Base-by-base conservation (phyloP, 495 filamentous ascomycete genomes). In the Penicillium chermesinum region DNA sequence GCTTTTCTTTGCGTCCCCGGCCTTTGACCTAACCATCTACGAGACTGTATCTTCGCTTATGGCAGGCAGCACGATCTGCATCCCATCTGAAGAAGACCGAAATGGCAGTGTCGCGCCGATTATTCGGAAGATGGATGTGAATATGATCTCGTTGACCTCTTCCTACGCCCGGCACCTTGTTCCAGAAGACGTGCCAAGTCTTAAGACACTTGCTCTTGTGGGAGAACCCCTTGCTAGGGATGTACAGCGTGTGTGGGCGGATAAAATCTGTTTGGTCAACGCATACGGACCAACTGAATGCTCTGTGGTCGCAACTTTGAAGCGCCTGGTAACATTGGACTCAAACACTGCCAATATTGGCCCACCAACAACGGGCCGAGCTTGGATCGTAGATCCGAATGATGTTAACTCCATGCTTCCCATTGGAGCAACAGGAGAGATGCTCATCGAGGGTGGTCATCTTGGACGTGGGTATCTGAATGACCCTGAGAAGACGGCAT, bases 401-500 rank as follows among this genome's bases (percentile, higher is more conserved):
- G 48, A 70, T 41, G 57, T 65, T 34, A 45, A 69, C 14, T 52
- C 44, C n/a, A 59, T 73, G 3, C 49, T 53, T 8, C 69, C 72
- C 10, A 52, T 76, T 6, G 75, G 75, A 13, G 54, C 53, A 7
- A 53, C 68, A 7, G 74, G 73, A 2, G 75, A 77, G 50, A 45
- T 78, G 10, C 50, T 72, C 7, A 48, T 78, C 9, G 66, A 74
- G 40, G 73, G 75, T 0, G 61, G 59, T n/a, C 58, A 65, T 6
- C 45, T 78, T 15, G 69, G 59, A 12, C 49, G 55, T 27, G 59
- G 64, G 2, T 78, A 77, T 52, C 50, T 76, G 12, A 59, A 69
- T 17, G 59, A 72, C 30, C 41, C 43, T 2, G 54, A 55, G 9
- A 69, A 65, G 45, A 75, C 73, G 17, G 44, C 42, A 8, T 52